Conservation (phyloP, 2,329 filamentous ascomycete species). For the Alternaria gansuensis region DNA sequence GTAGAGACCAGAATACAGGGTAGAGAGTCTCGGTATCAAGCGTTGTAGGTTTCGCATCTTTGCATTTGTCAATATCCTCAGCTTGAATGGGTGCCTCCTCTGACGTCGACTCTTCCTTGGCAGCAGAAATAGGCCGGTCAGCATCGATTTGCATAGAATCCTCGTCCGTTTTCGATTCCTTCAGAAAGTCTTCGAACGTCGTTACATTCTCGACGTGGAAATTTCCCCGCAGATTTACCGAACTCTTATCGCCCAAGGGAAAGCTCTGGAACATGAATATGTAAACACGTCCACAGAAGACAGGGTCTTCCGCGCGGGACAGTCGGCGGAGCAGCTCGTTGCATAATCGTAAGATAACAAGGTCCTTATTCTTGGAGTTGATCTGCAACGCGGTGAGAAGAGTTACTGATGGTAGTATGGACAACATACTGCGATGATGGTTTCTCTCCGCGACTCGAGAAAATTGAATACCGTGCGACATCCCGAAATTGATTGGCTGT, state of each 20-base stretch:
- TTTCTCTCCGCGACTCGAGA: conserved; percentile 89
- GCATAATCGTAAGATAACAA: conserved; percentile 91
- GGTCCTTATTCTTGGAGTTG: conserved; percentile 70
- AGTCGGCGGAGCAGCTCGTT: conserved; percentile 93
- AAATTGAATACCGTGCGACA: conserved; percentile 94
- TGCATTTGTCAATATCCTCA: conserved; percentile 57
- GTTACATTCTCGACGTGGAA: conserved; percentile 97
- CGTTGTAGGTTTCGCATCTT: conserved; percentile 58
- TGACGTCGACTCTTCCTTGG: conserved; percentile 53
- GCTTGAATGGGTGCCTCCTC: conserved; percentile 44
- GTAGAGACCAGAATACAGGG: conserved; percentile 91
- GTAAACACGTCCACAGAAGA: conserved; percentile 96
- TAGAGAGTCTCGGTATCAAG: conserved; percentile 79
- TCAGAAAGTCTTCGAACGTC: conserved; percentile 71
- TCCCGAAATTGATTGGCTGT: conserved; percentile 92
- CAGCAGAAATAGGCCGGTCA: conserved; percentile 42
- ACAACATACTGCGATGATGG: conserved; percentile 74
- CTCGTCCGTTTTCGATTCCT: conserved; percentile 48
- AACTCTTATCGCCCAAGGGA: conserved; percentile 93
- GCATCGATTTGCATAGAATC: conserved; percentile 74
- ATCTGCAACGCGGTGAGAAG: conserved; percentile 44
- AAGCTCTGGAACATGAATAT: conserved; percentile 99
- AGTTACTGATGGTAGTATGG: not conserved
- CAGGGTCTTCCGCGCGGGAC: conserved; percentile 95
- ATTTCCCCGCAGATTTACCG: conserved; percentile 93